These are phyloP conservation scores for Phaseolus coccineus DNA, from an alignment of 331 rosid genomes.

Conservation along the genomic window DNA sequence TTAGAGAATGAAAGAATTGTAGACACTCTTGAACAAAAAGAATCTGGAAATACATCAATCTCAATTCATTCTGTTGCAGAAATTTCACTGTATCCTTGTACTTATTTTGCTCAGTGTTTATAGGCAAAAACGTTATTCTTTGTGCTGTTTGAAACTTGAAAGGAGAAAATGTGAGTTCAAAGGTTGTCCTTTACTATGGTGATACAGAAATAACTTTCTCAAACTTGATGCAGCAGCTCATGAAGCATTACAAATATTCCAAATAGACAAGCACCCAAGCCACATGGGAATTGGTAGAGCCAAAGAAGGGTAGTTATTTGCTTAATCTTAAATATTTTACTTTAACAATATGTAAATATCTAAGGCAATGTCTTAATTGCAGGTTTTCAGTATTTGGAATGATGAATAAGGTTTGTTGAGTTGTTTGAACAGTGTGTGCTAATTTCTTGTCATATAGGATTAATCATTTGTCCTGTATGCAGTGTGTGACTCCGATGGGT, in stretches of 20 bases:
- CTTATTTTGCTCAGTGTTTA: constrained; percentile 29
- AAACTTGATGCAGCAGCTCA: constrained; percentile 93
- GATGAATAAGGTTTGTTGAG: constrained; percentile 85
- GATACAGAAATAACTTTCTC: constrained; percentile 82
- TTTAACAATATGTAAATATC: constrained; percentile 35
- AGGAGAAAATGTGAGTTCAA: constrained; percentile 23
- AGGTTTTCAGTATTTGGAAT: constrained; percentile 97
- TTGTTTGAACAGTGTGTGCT: constrained; percentile 39
- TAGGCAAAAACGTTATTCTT: constrained; percentile 33
- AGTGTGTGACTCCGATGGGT: constrained; percentile 93
- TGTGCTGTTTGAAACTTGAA: constrained; percentile 32
- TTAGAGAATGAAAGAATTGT: constrained; percentile 91
- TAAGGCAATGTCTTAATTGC: constrained; percentile 47
- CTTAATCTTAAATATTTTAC: constrained; percentile 35
- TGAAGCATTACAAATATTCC: constrained; percentile 97
- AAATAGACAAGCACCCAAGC: constrained; percentile 95
- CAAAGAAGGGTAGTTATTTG: constrained; percentile 87
- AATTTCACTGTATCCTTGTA: constrained; percentile 83
- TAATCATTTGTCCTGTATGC: constrained; percentile 46
- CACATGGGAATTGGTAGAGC: constrained; percentile 99
- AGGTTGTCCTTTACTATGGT: constrained; percentile 60
- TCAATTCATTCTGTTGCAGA: constrained; percentile 79
- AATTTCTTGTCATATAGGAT: constrained; percentile 35
- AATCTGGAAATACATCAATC: constrained; percentile 77
- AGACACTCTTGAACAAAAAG: constrained; percentile 85